These are phyloP conservation scores for Ensete ventricosum DNA, from an alignment of 176 grass and related monocot species.

Conservation along the genomic window DNA sequence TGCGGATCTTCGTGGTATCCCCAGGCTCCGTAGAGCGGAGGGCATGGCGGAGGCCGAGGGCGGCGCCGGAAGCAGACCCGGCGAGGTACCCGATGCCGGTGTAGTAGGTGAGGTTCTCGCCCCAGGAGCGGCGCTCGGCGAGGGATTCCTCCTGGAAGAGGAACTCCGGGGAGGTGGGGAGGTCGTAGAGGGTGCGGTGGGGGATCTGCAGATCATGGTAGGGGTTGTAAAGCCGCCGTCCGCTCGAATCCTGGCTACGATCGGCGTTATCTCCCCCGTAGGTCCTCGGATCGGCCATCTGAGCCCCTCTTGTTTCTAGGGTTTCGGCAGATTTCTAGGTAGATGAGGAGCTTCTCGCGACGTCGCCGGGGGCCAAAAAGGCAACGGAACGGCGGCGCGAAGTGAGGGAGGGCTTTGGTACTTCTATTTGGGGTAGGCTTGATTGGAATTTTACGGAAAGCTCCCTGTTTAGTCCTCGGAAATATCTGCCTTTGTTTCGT, in stretches of 20 bases:
- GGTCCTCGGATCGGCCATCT: not conserved
- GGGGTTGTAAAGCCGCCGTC: slow-evolving; percentile 31
- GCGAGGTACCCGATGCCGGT: slow-evolving; percentile 35
- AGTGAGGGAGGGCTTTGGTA: not conserved
- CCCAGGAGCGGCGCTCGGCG: slow-evolving; percentile 28
- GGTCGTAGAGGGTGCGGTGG: slow-evolving; percentile 44
- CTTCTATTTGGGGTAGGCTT: not conserved
- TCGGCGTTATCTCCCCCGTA: slow-evolving; percentile 6
- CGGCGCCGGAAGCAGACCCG: slow-evolving; percentile 24
- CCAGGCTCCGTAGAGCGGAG: slow-evolving; percentile 35
- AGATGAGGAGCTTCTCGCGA: not conserved
- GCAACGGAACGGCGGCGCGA: not conserved
- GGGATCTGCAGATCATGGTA: slow-evolving; percentile 40
- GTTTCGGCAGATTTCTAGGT: not conserved
- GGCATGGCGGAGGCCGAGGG: slow-evolving; percentile 36
- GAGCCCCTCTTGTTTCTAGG: not conserved
- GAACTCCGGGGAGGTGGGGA: slow-evolving; percentile 66
- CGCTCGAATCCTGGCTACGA: not conserved
- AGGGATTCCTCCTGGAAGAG: slow-evolving; percentile 47
- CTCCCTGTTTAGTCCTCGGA: not conserved
- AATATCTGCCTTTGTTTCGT: not conserved
- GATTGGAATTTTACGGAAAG: not conserved
- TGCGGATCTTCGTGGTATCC: slow-evolving; percentile 52
- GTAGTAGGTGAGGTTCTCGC: slow-evolving; percentile 49
- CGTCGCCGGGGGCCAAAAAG: not conserved